These are phyloP conservation scores for Hymenoscyphus fructigenus DNA, from an alignment of 2,329 filamentous ascomycete species.

Conservation along the genomic window DNA sequence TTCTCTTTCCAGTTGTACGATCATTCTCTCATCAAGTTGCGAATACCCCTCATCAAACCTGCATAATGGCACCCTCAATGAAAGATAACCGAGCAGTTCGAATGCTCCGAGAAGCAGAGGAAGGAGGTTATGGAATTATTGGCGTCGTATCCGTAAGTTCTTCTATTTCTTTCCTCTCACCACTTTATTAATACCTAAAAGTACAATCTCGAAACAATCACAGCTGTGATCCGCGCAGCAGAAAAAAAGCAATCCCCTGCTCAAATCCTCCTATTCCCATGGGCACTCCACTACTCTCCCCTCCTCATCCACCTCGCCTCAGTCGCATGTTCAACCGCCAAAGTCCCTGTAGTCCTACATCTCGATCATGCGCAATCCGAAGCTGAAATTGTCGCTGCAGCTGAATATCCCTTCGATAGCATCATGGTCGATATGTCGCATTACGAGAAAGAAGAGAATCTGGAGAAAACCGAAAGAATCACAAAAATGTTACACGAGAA, in stretches of 20 bases:
- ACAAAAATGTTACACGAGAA: slow-evolving; percentile 62
- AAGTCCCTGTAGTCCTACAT: slow-evolving; percentile 61
- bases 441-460: slow-evolving; percentile 68
- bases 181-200: slow-evolving; percentile 6
- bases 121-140: slow-evolving; percentile 54
- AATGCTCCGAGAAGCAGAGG: slow-evolving; percentile 53
- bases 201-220: slow-evolving; percentile 71
- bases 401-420: slow-evolving; percentile 61
- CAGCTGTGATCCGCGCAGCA: slow-evolving; percentile 66
- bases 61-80: slow-evolving; percentile 15
- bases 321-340: slow-evolving; percentile 52
- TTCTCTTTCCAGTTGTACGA: not conserved
- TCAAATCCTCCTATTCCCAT: slow-evolving; percentile 71
- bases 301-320: slow-evolving; percentile 54
- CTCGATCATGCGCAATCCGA: slow-evolving; percentile 66
- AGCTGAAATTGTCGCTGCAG: slow-evolving; percentile 56
- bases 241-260: slow-evolving; percentile 64
- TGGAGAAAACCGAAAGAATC: slow-evolving; percentile 61
- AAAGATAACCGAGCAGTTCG: slow-evolving; percentile 15
- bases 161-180: not conserved
- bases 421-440: slow-evolving; percentile 81
- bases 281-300: slow-evolving; percentile 63
- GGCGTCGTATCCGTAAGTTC: slow-evolving; percentile 46
- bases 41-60: not conserved
- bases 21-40: not conserved